A percentile compares a stretch with the other conserved stretches of the same genome.
Conservation (phyloP, 345 rosid species). For the Combretum micranthum region DNA sequence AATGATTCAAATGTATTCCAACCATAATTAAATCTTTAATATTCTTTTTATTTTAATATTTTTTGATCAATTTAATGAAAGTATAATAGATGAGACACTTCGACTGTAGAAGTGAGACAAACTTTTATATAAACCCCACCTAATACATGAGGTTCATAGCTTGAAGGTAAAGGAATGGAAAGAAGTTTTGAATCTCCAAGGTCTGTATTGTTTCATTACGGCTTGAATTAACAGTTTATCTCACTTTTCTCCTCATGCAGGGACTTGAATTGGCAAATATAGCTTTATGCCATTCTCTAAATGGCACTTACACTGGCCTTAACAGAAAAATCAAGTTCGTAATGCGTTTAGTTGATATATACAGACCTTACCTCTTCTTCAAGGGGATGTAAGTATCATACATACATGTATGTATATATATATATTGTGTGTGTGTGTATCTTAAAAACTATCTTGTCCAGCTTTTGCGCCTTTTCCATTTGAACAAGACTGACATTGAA, state of each 20-base stretch:
- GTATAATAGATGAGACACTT: too few relatives aligned
- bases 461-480: too few relatives aligned
- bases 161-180: too few relatives aligned
- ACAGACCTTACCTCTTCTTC: conserved; percentile 29
- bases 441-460: neutral
- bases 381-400: conserved; percentile 12
- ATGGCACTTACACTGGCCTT: conserved; percentile 2
- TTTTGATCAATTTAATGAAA: too few relatives aligned
- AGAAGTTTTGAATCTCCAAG: too few relatives aligned
- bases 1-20: too few relatives aligned
- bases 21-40: too few relatives aligned
- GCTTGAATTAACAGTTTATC: neutral
- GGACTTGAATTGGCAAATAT: conserved; percentile 15
- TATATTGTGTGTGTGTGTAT: neutral
- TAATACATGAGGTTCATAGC: too few relatives aligned
- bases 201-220: too few relatives aligned
- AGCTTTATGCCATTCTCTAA: conserved; percentile 7
- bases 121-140: too few relatives aligned
- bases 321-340: conserved; percentile 18
- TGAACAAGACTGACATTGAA: neutral
- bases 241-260: neutral
- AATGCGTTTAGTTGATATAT: conserved; percentile 30
- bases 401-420: neutral
- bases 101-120: too few relatives aligned
- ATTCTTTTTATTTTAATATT: too few relatives aligned